Conservation (phyloP, 2,329 filamentous ascomycete genomes). For the Lecanicillium sp. region DNA sequence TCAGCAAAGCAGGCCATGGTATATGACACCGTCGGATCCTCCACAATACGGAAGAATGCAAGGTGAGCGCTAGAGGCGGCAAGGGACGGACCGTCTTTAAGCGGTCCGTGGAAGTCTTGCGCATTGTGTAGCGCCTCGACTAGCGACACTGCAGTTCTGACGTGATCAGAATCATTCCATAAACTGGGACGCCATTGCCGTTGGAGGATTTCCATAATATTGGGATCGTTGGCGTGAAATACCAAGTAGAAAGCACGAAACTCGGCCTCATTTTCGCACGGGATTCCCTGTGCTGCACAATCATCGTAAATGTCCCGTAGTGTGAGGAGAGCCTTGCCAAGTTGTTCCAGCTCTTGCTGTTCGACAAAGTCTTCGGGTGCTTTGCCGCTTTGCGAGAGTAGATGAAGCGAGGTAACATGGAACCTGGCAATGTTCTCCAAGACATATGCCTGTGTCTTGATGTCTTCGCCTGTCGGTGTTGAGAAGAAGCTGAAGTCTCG, state of each 20-base stretch:
- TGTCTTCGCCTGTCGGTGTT: constrained; percentile 46
- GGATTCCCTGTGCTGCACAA: constrained; percentile 47
- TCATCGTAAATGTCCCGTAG: constrained; percentile 60
- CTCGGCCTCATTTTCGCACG: constrained; percentile 55
- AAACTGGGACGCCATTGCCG: constrained; percentile 47
- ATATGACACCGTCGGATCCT: constrained; percentile 50
- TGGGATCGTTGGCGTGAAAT: constrained; percentile 51
- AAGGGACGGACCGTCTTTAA: constrained; percentile 39
- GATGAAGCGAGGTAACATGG: constrained; percentile 56
- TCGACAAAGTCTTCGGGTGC: constrained; percentile 54
- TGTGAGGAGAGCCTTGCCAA: constrained; percentile 56
- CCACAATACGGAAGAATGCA: constrained; percentile 53
- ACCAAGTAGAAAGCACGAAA: constrained; percentile 59
- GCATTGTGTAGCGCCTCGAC: constrained; percentile 53
- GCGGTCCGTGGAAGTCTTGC: constrained; percentile 46
- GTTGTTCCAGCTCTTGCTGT: constrained; percentile 60
- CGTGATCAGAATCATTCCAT: constrained; percentile 46
- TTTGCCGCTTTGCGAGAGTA: constrained; percentile 48
- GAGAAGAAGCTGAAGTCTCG: constrained; percentile 63
- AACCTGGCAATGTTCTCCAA: constrained; percentile 60
- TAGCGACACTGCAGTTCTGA: constrained; percentile 54
- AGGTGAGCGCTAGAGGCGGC: constrained; percentile 41
- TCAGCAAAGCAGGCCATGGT: constrained; percentile 64
- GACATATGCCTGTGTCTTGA: constrained; percentile 51
- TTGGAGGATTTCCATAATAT: constrained; percentile 43